Base-by-base conservation (phyloP, 2,329 filamentous ascomycete genomes). In the Aspergillus ochraceus region DNA sequence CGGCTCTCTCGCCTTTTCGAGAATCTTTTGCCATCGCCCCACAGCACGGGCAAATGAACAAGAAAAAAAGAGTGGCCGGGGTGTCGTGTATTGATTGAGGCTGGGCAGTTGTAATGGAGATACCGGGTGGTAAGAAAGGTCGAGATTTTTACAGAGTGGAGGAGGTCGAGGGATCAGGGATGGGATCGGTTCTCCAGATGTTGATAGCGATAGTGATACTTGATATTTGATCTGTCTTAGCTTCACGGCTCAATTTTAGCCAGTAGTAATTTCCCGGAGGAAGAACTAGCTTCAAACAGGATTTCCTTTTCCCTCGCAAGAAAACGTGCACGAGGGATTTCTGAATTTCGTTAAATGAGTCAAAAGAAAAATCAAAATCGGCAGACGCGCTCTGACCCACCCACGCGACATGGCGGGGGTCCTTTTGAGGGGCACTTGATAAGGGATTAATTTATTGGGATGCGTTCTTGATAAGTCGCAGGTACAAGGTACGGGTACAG, bases 11-110 rank as follows among this genome's bases (percentile, higher is more conserved):
- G 54, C 64, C 32, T 59, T 59, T 63, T 71, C 68, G 65, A 73
- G 68, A 69, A 70, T 61, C 60, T 67, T 71, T 71, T 70, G 71
- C 71, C 71, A 74, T 42, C 71, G 70, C 66, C 68, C 70, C 65
- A 69, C 71, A 60, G 50, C 54, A 53, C 56, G 58, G 29, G 17
- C 19, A 47, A 58, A 59, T 55, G 19, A n/a, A 39, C 12, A 17
- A 14, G 14, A 39, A 17, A 42, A 17, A 42, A 39, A 42, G 17
- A 42, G 14, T n/a, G 17, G 32, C 32, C 10, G 32, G 32, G 32
- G 32, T 32, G 32, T 36, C 10, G 10, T 12, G 32, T 36, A 36
- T 36, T 36, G 32, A 36, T 36, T 36, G 32, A 14, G 22, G 12
- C 20, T 39, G 36, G 50, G 19, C 8, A 29, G 26, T n/a, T 45